Evolutionary conservation across 106 monocot genomes (phyloP), one percentile per base, ranked within the genome.

Genomic region (Acorus calamus): DNA sequence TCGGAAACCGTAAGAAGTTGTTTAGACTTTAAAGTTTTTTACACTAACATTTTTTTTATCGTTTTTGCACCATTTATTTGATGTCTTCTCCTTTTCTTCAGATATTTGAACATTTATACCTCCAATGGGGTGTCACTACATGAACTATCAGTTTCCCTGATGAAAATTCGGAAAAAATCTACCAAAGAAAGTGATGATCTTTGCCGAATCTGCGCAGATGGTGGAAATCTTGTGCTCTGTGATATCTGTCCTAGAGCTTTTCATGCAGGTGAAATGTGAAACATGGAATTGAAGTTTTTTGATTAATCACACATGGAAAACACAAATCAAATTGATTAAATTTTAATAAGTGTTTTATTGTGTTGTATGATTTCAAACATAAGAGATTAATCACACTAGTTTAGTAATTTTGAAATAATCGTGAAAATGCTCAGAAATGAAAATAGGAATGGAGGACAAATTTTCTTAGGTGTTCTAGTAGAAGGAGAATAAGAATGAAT

Each of bases 71-170:
- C 56, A 3, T 69, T 42, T 58, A 57, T 49, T 47, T 78, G 7
- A 66, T 6, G 11, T 66, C 46, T 63, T 56, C 43, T 11, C 49
- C 64, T 41, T 66, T 3, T 77, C 57, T 7, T 0, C 80, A 98
- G 96, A 8, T 98, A 99, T 68, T 76, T 88, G 55, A 83, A 99
- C 73, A 99, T 92, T 47, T 99, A 99, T 65, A 92, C 88, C 57
- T 99, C 98, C 50, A 99, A 98, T 72, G 98, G 98, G 28, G 91
- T 98, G 28, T 98, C 92, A 0, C 87, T 98, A 63, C 98, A 98
- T 79, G 98, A 98, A 72, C 61, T 98, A 13, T 82, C 98, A 44
- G 74, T 98, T 71, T 92, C 88, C 10, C 66, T 98, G 7, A 85
- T 85, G 8, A 92, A 92, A 76, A 87, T 51, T 4, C 73, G 80